These are phyloP conservation scores for Polygonum maritimum DNA, from an alignment of 148 eudicot genomes.

Conservation along the genomic window DNA sequence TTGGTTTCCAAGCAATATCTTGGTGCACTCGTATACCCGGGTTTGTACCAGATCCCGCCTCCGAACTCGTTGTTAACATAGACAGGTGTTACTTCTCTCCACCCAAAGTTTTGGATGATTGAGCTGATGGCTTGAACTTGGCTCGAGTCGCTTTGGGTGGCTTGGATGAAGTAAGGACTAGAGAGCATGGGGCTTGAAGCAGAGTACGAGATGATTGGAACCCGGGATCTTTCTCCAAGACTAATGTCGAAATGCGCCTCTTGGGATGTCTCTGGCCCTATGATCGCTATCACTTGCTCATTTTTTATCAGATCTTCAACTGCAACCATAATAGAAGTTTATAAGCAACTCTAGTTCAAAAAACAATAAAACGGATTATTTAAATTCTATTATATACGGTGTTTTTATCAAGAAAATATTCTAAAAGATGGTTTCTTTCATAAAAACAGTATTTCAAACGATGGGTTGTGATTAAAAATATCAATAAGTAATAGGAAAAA, in stretches of 20 bases:
- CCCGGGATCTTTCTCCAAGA: slow-evolving; percentile 26
- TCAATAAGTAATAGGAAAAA: background rate
- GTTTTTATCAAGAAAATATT: too few relatives aligned
- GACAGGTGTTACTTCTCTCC: slow-evolving; percentile 24
- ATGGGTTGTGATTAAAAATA: too few relatives aligned
- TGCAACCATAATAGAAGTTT: slow-evolving; percentile 2
- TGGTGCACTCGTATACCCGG: too few relatives aligned
- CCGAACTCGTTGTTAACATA: slow-evolving; percentile 28
- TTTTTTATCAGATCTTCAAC: slow-evolving; percentile 33
- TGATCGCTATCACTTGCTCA: slow-evolving; percentile 31
- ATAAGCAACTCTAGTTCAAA: too few relatives aligned
- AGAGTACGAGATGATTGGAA: slow-evolving; percentile 35
- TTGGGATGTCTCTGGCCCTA: slow-evolving; percentile 34
- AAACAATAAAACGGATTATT: too few relatives aligned
- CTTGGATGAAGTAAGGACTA: slow-evolving; percentile 24
- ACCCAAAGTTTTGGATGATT: slow-evolving; percentile 21
- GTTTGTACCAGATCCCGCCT: too few relatives aligned
- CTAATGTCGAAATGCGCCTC: slow-evolving; percentile 34
- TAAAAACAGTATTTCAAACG: too few relatives aligned
- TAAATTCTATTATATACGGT: too few relatives aligned
- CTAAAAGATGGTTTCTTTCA: too few relatives aligned
- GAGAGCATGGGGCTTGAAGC: slow-evolving; percentile 32
- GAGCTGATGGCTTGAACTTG: slow-evolving; percentile 29
- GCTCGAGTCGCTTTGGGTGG: slow-evolving; percentile 18
- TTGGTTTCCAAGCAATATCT: too few relatives aligned